phyloP scores from a whole-genome alignment of 1,284 basidiomycete species.

The Cystobasidium pallidum region DNA sequence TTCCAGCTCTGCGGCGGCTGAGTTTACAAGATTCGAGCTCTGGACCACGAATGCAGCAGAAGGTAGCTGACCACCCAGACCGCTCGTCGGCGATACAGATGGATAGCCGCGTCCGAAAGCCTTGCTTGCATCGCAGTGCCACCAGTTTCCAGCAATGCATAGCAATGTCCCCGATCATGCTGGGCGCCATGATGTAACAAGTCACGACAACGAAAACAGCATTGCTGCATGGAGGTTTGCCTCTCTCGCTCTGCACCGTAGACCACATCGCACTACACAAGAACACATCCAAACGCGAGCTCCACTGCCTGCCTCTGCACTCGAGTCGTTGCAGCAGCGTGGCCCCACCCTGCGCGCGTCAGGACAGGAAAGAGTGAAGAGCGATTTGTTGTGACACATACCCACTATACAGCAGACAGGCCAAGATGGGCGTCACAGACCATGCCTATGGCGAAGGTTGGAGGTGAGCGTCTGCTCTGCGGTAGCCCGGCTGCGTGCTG shows the following conservation, averaged over 20 bases:
- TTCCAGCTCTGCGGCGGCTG: no score
- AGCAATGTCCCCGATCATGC: constrained; percentile 1
- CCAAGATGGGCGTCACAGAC: constrained; percentile 5
- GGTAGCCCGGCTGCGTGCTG: neutral
- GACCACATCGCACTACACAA: no score
- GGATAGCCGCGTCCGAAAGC: no score
- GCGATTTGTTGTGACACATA: neutral
- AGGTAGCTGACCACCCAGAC: no score
- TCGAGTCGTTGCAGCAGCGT: neutral
- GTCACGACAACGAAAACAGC: no score
- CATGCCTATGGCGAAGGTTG: constrained; percentile 22
- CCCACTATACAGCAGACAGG: neutral
- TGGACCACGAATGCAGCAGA: no score
- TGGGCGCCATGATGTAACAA: neutral
- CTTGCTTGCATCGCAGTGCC: neutral
- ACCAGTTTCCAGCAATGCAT: neutral
- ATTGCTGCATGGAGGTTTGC: no score
- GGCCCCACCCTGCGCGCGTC: constrained; percentile 4
- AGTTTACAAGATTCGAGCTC: no score
- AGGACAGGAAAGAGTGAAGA: no score
- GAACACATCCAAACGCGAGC: no score
- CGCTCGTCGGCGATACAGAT: no score
- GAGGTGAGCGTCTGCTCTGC: neutral
- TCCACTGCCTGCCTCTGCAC: neutral
- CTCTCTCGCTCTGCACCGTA: no score